phyloP scores from a whole-genome alignment of 208 protist species.

The Acanthamoeba sp. region DNA sequence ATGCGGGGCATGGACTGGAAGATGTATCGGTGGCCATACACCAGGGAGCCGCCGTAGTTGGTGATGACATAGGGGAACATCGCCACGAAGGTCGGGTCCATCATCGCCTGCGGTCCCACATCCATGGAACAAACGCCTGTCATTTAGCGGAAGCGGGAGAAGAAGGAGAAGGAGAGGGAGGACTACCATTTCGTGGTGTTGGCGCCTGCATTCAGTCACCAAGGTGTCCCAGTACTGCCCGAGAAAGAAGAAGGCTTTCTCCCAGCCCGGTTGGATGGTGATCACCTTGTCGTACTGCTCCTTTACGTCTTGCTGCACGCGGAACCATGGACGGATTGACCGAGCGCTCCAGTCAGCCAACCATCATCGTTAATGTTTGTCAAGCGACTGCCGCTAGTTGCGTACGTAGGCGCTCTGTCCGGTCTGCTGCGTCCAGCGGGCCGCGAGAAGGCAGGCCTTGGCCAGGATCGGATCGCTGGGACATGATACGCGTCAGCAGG shows the following conservation, averaged over 20 bases:
- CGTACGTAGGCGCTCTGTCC: constrained; percentile 87
- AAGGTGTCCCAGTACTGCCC: constrained; percentile 95
- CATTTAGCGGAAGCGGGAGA: too few species aligned
- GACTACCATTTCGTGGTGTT: constrained; percentile 37
- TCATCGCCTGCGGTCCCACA: neutral
- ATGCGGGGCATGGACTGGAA: constrained; percentile 95
- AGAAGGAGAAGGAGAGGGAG: neutral
- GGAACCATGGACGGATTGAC: too few species aligned
- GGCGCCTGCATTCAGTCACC: constrained; percentile 75
- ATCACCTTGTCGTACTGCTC: constrained; percentile 90
- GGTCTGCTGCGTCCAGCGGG: constrained; percentile 91
- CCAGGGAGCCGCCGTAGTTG: constrained; percentile 93
- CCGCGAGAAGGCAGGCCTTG: constrained; percentile 90
- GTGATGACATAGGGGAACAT: constrained; percentile 86
- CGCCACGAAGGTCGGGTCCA: constrained; percentile 82
- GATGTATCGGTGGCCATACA: constrained; percentile 91
- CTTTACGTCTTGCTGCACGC: constrained; percentile 90
- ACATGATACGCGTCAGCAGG: neutral
- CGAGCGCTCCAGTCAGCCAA: neutral
- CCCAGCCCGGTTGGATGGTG: constrained; percentile 88
- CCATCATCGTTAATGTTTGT: too few species aligned
- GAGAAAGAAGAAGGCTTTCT: constrained; percentile 94
- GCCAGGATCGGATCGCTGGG: constrained; percentile 80
- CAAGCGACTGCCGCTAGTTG: too few species aligned
- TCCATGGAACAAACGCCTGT: neutral